Conservation (phyloP, 192 early-diverging fungal genomes). For the Rhizophagus clarus region DNA sequence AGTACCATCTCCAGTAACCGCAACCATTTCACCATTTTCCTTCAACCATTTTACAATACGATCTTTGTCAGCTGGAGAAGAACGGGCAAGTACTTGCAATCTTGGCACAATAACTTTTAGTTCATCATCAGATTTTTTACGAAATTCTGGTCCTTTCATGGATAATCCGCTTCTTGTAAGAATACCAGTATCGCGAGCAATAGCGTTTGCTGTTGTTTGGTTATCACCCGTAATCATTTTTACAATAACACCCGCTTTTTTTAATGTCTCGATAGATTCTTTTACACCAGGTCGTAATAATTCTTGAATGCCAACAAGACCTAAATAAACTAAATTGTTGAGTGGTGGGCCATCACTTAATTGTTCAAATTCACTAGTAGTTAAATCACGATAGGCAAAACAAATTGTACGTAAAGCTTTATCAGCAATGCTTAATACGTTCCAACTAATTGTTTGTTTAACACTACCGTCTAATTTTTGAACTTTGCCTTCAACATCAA, state of each 20-base stretch:
- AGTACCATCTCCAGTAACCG: constrained; percentile 98
- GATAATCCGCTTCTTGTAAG: constrained; percentile 87
- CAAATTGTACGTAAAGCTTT: constrained; percentile 89
- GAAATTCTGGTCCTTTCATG: constrained; percentile 95
- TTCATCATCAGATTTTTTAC: constrained; percentile 74
- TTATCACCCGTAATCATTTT: constrained; percentile 99
- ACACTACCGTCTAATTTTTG: constrained; percentile 63
- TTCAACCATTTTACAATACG: constrained; percentile 92
- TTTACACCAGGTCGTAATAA: too few species aligned
- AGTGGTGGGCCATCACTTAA: constrained; percentile 45
- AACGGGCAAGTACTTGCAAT: constrained; percentile 92
- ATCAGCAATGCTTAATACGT: too few species aligned
- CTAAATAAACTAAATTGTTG: too few species aligned
- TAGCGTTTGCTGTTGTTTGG: constrained; percentile 86
- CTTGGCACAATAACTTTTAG: constrained; percentile 89
- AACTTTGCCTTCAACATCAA: constrained; percentile 49
- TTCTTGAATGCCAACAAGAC: too few species aligned
- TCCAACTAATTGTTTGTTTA: too few species aligned
- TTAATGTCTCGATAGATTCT: too few species aligned
- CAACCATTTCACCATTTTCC: constrained; percentile 90
- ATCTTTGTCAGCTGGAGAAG: constrained; percentile 95
- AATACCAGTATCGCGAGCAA: constrained; percentile 93
- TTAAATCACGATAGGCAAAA: constrained; percentile 84
- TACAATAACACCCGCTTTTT: too few species aligned
- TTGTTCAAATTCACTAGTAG: too few species aligned